Base-by-base conservation (phyloP, 2,329 filamentous ascomycete species). In the Rosellinia necatrix region DNA sequence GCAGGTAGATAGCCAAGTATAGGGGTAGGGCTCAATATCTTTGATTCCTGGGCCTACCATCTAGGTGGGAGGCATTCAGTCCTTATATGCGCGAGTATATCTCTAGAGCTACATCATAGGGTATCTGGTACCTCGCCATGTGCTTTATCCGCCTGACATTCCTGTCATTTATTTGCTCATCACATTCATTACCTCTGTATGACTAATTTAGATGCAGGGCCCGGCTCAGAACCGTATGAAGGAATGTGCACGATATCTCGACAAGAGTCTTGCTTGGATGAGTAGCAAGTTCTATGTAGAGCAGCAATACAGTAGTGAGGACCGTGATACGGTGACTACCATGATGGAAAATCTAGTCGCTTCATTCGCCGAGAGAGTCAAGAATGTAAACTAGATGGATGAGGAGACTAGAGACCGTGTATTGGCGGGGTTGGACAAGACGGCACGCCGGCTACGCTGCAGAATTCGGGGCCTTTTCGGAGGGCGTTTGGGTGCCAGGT, bases 401-500 rank as follows among this genome's bases (percentile, higher is more conserved):
- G 73, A 82, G 2, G 76, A 81, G 40, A 83, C 86, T 17, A 80
- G 81, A 40, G 75, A 81, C 49, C 74, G 84, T 6, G 85, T 85
- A 2, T 81, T 84, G 38, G 74, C 85, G 50, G 90, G 89, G 68
- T 81, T 89, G 2, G 76, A 84, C 60, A 85, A 87, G 54, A 89
- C 90, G 60, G 74, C 81, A 82, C 85, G 24, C 62, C 78, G 64
- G 83, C 85, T 6, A 83, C 84, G 0, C 81, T 86, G 75, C 78
- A 80, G 1, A 89, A 89, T 65, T 87, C 84, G 21, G 75, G 78
- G 13, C 83, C 83, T 32, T 90, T 58, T 29, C 19, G 24, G 29
- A 44, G 53, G 5, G 54, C 54, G 1, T 58, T 42, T 7, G 22
- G 25, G 6, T 58, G 55, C 21, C 3, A 24, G 13, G 24, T 49